Conservation (phyloP, 257 asterid genomes). For the Verbascum thapsus region DNA sequence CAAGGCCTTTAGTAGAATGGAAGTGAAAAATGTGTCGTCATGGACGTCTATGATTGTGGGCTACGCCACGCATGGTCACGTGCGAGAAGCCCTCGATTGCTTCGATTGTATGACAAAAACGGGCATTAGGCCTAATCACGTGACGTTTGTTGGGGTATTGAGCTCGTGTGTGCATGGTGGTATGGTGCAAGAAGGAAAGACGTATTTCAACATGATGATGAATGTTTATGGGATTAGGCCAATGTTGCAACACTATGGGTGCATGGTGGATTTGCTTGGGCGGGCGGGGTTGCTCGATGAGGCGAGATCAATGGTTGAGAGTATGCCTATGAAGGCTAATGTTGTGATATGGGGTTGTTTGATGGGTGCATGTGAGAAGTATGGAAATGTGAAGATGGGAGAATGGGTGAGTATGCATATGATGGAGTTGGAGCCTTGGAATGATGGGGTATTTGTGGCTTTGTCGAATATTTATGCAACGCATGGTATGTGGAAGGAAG, state of each 20-base stretch:
- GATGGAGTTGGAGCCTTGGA: conserved; percentile 76
- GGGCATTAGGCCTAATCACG: conserved; percentile 65
- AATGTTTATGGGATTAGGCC: conserved; percentile 56
- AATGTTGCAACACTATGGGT: conserved; percentile 72
- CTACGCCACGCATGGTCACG: conserved; percentile 76
- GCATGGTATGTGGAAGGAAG: conserved; percentile 77
- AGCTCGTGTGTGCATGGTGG: conserved; percentile 98
- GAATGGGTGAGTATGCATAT: conserved; percentile 76
- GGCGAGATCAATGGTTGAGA: conserved; percentile 69
- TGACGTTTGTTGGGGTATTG: conserved; percentile 81
- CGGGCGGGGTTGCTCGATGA: conserved; percentile 76
- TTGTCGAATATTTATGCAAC: conserved; percentile 86
- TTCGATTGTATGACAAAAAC: conserved; percentile 59
- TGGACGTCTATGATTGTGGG: conserved; percentile 95
- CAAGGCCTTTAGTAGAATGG: conserved; percentile 61
- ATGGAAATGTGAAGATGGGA: conserved; percentile 74
- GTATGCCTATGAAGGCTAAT: conserved; percentile 86
- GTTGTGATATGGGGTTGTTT: conserved; percentile 84
- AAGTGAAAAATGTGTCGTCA: conserved; percentile 71
- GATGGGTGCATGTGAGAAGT: conserved; percentile 94
- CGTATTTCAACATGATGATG: conserved; percentile 68
- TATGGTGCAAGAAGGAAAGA: conserved; percentile 67
- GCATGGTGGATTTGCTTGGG: conserved; percentile 89
- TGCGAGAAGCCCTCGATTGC: conserved; percentile 56
- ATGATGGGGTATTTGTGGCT: conserved; percentile 77